A percentile compares a stretch with the other conserved stretches of the same genome.
Evolutionary conservation across 805 yeast genomes (phyloP).

Genomic region (Candida namnaoensis): DNA sequence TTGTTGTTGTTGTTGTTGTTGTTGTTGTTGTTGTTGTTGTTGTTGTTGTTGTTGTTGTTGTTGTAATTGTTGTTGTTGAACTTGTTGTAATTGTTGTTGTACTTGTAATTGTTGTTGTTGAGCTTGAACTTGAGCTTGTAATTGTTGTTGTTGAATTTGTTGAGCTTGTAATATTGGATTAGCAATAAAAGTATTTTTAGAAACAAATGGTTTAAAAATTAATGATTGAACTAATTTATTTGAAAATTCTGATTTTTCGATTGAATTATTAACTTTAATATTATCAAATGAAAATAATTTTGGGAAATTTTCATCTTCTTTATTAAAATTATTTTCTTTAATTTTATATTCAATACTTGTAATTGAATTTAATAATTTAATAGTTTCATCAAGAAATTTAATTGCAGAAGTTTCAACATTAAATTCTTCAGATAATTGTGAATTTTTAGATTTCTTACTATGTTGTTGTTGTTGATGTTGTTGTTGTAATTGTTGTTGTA

Average conservation of each 20-base stretch:
- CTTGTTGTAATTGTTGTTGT: slow-evolving; percentile 21
- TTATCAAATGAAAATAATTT: slow-evolving; percentile 41
- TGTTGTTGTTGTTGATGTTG: slow-evolving; percentile 17
- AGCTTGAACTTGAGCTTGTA: slow-evolving; percentile 10
- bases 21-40: slow-evolving; percentile 24
- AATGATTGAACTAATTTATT: slow-evolving; percentile 26
- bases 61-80: slow-evolving; percentile 9
- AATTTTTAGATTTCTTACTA: slow-evolving; percentile 20
- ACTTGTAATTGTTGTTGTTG: slow-evolving; percentile 20
- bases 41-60: slow-evolving; percentile 17
- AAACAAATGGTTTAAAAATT: slow-evolving; percentile 21
- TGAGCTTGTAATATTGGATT: slow-evolving; percentile 4
- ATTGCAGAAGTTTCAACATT: slow-evolving; percentile 36
- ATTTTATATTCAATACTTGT: slow-evolving; percentile 30
- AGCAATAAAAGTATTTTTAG: slow-evolving; percentile 3
- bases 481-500: slow-evolving; percentile 24
- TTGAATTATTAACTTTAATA: slow-evolving; percentile 23
- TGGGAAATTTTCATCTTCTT: slow-evolving; percentile 22
- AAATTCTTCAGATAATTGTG: slow-evolving; percentile 15
- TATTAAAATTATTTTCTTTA: slow-evolving; percentile 19
- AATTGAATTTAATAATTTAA: slow-evolving; percentile 30
- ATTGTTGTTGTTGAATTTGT: slow-evolving; percentile 15
- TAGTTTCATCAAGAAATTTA: slow-evolving; percentile 38
- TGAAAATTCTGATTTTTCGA: slow-evolving; percentile 23
- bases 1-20: slow-evolving; percentile 17